These are phyloP conservation scores for Hypsizygus ulmarius DNA, from an alignment of 1,284 basidiomycete species.

Conservation along the genomic window DNA sequence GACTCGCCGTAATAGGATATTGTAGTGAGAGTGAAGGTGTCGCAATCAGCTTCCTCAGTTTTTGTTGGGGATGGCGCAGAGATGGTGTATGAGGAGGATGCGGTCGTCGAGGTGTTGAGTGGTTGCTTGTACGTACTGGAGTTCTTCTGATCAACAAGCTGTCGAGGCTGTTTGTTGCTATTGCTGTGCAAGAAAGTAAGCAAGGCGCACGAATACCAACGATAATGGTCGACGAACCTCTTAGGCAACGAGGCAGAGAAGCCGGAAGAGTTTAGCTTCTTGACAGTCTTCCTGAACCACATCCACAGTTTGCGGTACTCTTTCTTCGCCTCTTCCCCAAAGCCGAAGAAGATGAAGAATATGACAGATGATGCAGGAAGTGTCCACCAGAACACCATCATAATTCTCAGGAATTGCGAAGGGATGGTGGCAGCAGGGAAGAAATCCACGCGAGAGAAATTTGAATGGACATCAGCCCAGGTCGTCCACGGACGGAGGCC, in stretches of 20 bases:
- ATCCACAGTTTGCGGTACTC: no score
- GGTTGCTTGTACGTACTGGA: background rate
- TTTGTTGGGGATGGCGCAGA: conserved; percentile 3
- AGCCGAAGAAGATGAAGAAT: conserved; percentile 44
- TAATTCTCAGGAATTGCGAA: conserved; percentile 6
- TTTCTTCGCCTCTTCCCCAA: conserved; percentile 37
- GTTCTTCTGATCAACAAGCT: conserved; percentile 3
- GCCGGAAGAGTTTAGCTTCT: no score
- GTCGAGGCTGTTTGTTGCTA: no score
- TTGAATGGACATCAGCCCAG: conserved; percentile 42
- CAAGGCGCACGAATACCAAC: no score
- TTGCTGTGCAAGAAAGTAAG: no score
- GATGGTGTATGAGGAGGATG: conserved; percentile 3
- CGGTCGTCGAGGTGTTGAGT: background rate
- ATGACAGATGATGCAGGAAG: conserved; percentile 32
- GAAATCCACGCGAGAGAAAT: conserved; percentile 36
- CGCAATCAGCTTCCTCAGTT: conserved; percentile 1
- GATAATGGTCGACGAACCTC: no score
- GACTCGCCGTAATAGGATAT: conserved; percentile 2
- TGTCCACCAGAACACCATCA: conserved; percentile 34
- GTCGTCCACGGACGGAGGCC: conserved; percentile 37
- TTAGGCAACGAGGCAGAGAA: no score
- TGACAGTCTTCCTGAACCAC: no score
- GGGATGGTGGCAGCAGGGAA: conserved; percentile 22
- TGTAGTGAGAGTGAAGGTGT: conserved; percentile 1